Evolutionary conservation across 2,329 filamentous ascomycete species (phyloP).

Genomic region (Aureobasidium sp.): DNA sequence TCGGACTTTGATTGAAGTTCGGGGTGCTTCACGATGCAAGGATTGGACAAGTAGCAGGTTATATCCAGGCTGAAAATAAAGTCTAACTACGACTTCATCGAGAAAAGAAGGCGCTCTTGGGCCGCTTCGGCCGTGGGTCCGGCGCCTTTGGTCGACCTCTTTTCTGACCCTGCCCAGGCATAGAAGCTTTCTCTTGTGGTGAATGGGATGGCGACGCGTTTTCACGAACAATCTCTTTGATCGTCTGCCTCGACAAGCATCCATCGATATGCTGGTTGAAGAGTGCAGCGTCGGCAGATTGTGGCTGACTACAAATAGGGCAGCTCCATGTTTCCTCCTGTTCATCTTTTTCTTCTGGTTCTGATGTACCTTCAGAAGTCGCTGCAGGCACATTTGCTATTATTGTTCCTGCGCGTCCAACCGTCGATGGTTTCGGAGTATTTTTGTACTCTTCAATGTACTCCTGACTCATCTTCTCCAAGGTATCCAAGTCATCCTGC

Average conservation of each 20-base stretch:
- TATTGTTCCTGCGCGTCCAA: constrained; percentile 15
- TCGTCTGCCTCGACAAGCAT: constrained; percentile 79
- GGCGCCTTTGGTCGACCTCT: constrained; percentile 20
- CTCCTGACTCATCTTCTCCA: constrained; percentile 54
- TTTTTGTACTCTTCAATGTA: constrained; percentile 33
- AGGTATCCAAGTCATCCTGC: constrained; percentile 54
- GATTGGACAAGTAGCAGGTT: background rate
- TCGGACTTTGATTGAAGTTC: background rate
- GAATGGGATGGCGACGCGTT: constrained; percentile 27
- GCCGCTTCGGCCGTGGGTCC: constrained; percentile 20
- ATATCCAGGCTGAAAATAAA: background rate
- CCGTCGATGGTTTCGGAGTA: background rate
- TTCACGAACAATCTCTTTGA: constrained; percentile 68
- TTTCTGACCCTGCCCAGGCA: constrained; percentile 22
- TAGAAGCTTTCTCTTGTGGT: constrained; percentile 15
- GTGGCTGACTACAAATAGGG: constrained; percentile 75
- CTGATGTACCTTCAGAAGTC: constrained; percentile 1
- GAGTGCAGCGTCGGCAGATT: constrained; percentile 62
- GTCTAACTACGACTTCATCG: constrained; percentile 1
- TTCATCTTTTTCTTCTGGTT: constrained; percentile 27
- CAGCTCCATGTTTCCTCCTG: constrained; percentile 63
- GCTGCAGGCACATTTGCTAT: constrained; percentile 18
- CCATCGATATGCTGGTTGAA: constrained; percentile 93
- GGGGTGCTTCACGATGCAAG: background rate
- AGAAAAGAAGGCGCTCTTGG: constrained; percentile 27